Base-by-base conservation (phyloP, 2,329 filamentous ascomycete species). In the Pezicula rhizophila region DNA sequence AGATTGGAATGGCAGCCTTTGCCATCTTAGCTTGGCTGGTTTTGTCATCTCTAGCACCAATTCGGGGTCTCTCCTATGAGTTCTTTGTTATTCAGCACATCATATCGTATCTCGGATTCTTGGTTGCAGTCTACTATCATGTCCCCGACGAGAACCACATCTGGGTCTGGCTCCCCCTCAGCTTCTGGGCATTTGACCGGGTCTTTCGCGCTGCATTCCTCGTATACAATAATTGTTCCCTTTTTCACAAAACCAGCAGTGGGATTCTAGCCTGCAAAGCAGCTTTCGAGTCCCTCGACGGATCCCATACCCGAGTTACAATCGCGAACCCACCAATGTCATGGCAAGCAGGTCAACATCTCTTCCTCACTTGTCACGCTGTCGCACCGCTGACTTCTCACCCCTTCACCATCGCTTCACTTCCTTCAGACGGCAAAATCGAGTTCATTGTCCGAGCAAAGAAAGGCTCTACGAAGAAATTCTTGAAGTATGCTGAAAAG, bases 281-380 rank as follows among this genome's bases (percentile, higher is more conserved):
- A 1, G 67, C 63, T 3, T 69, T 77, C 49, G 68, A 71, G 2
- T 66, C 78, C 14, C 64, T 84, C 2, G 68, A 78, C 1, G 74
- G 76, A 41, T 69, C 76, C 42, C 72, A 78, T 25, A 82, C 79
- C 4, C 72, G 74, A 8, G 69, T 85, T 51, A 77, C 74, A 1
- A 74, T 85, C 40, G 59, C 67, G 2, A 71, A 78, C 18, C 77
- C 77, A 1, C 72, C 75, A 2, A 71, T 84, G 45, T 66, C 60
- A 15, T 86, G 82, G 82, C 70, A 64, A 25, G 72, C 82, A 3
- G 82, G 82, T 1, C 81, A 85, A 52, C 81, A 85, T 59, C 71
- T 79, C 0, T 82, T 83, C 55, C 65, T 85, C 2, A 76, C 77
- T 5, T 82, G 71, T 57, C 81, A 77, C 57, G 70, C 70, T 0